Conservation (phyloP, 1,284 basidiomycete species). For the Cryptococcus sp. region DNA sequence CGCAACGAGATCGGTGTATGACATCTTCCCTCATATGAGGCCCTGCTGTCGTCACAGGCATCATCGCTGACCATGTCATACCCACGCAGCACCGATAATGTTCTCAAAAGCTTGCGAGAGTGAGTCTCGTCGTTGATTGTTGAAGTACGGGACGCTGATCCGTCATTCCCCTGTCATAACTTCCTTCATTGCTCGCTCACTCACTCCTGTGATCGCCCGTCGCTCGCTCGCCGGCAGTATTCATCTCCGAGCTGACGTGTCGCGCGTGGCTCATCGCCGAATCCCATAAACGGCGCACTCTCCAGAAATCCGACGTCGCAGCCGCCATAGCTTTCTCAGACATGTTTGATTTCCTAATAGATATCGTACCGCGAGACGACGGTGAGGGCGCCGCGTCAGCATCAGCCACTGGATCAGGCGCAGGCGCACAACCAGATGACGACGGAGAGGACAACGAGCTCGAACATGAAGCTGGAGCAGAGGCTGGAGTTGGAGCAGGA, state of each 20-base stretch:
- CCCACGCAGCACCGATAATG: constrained; percentile 72
- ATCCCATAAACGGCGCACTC: constrained; percentile 85
- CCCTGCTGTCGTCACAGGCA: not conserved
- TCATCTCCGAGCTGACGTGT: constrained; percentile 90
- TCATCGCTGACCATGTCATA: constrained; percentile 2
- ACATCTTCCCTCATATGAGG: not conserved
- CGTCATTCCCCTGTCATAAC: not conserved
- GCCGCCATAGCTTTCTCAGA: constrained; percentile 86
- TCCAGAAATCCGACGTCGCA: constrained; percentile 86
- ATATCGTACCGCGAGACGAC: constrained; percentile 85
- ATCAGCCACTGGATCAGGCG: constrained; percentile 2
- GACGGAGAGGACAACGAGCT: constrained; percentile 10
- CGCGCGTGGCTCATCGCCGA: constrained; percentile 92
- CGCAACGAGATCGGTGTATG: too few relatives aligned
- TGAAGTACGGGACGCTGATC: not conserved
- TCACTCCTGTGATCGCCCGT: not conserved
- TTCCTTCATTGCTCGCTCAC: not conserved
- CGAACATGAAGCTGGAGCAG: constrained; percentile 3
- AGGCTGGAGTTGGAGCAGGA: constrained; percentile 4
- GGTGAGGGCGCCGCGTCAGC: constrained; percentile 19
- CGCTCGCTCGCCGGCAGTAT: constrained; percentile 62
- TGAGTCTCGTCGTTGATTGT: constrained; percentile 55
- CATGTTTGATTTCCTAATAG: constrained; percentile 90
- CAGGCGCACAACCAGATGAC: constrained; percentile 3
- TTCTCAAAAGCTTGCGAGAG: constrained; percentile 97